Base-by-base conservation (phyloP, 2,329 filamentous ascomycete genomes). In the Alternaria burnsii region DNA sequence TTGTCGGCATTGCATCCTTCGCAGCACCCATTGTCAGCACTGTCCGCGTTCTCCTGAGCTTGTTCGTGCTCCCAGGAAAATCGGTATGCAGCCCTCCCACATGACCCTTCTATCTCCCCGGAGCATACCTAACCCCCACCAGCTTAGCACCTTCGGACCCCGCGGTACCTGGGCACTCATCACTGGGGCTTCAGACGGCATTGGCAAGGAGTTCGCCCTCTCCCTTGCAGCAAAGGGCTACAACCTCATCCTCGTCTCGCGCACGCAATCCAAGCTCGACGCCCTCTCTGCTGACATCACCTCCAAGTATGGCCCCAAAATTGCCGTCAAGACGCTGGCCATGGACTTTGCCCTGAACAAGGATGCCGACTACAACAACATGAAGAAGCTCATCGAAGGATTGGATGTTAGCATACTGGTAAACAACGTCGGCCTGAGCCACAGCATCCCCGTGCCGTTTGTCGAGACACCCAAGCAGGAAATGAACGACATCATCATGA, bases 361-460 rank as follows among this genome's bases (percentile, higher is more conserved):
- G 67, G 89, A 95, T 65, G 83, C 84, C 56, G 94, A 98, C 81
- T 98, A 95, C 82, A 86, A 88, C 57, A 85, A 86, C 47, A 84
- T 99, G 50, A 86, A 88, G 67, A 82, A 87, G 65, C 79, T 92
- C 24, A 82, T 97, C 52, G 80, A 87, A 20, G 90, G 86, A 8
- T 86, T 97, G 40, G 94, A 97, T 68, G 83, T 99, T 26, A 89
- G 90, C 44, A 91, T 99, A 63, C 83, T 99, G 65, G 86, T 99
- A 84, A 99, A 99, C 86, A 99, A 99, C 73, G 95, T 99, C 55
- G 95, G 95, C 67, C 90, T 93, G 79, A 96, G 91, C 80, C 95
- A 99, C 84, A 90, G 86, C 79, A 97, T 98, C 56, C 95, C 95
- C 2, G 93, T 97, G 0, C 86, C 93, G 0, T 99, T 99, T 82